Evolutionary conservation across 2,329 filamentous ascomycete species (phyloP).

Genomic region (Penicillium palitans): DNA sequence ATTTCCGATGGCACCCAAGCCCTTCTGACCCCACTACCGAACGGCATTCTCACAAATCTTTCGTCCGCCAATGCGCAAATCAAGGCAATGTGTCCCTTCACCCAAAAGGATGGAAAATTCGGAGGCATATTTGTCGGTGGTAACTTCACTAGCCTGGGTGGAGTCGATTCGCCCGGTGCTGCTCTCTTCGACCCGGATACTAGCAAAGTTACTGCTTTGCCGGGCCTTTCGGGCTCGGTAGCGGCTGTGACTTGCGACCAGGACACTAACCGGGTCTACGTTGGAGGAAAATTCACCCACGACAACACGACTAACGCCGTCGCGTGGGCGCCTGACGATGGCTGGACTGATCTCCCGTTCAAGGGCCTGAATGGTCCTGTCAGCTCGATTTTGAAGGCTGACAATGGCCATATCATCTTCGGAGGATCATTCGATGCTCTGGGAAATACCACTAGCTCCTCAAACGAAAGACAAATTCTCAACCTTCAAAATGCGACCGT

Average conservation of each 20-base stretch:
- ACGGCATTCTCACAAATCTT: conserved; percentile 75
- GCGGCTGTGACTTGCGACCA: conserved; percentile 80
- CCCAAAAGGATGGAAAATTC: conserved; percentile 63
- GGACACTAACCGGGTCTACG: conserved; percentile 75
- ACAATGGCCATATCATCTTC: conserved; percentile 84
- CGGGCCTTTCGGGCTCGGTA: conserved; percentile 81
- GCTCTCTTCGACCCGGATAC: conserved; percentile 78
- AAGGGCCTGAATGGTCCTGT: conserved; percentile 93
- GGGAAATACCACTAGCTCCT: conserved; percentile 68
- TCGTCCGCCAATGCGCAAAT: conserved; percentile 81
- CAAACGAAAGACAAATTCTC: conserved; percentile 69
- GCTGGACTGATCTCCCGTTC: conserved; percentile 82
- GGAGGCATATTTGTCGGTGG: conserved; percentile 82
- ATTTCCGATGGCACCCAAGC: conserved; percentile 72
- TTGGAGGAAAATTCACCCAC: conserved; percentile 82
- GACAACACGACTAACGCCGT: conserved; percentile 87
- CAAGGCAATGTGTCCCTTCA: conserved; percentile 80
- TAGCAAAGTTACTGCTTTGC: conserved; percentile 67
- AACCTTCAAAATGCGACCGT: conserved; percentile 81
- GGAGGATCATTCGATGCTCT: conserved; percentile 87
- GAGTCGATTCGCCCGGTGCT: conserved; percentile 71
- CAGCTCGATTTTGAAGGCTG: conserved; percentile 75
- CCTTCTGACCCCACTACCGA: conserved; percentile 77
- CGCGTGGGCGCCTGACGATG: conserved; percentile 67
- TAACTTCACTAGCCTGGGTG: conserved; percentile 90